These are phyloP conservation scores for Aspergillus sp. DNA, from an alignment of 2,329 filamentous ascomycete genomes.

Conservation along the genomic window DNA sequence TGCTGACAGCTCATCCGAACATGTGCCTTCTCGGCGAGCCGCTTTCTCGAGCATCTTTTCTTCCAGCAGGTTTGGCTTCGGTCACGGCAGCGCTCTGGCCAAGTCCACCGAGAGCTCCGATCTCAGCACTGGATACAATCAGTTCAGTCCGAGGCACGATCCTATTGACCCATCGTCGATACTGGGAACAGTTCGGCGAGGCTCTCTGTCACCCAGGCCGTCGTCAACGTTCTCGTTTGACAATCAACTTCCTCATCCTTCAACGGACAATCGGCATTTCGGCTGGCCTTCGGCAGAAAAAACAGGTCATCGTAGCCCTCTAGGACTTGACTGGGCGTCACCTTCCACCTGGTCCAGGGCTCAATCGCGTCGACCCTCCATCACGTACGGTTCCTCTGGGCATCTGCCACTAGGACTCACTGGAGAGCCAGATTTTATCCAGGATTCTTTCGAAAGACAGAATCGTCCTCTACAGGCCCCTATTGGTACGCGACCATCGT, in stretches of 20 bases:
- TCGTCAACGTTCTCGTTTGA: conserved; percentile 54
- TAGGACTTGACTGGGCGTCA: conserved; percentile 51
- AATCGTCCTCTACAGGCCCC: conserved; percentile 55
- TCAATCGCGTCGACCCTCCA: conserved; percentile 74
- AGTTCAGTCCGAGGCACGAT: conserved; percentile 43
- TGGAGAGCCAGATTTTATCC: conserved; percentile 45
- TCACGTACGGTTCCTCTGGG: conserved; percentile 70
- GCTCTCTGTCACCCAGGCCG: conserved; percentile 42
- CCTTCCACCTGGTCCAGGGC: conserved; percentile 65
- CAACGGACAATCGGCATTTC: conserved; percentile 72
- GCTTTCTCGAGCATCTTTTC: conserved; percentile 42
- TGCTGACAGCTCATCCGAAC: conserved; percentile 38
- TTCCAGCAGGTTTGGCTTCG: conserved; percentile 33
- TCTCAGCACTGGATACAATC: conserved; percentile 38
- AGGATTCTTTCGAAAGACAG: conserved; percentile 44
- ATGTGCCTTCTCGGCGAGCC: conserved; percentile 33
- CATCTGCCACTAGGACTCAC: conserved; percentile 53
- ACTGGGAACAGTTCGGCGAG: conserved; percentile 37
- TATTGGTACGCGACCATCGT: conserved; percentile 74
- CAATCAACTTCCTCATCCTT: conserved; percentile 63
- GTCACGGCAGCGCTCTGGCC: conserved; percentile 23
- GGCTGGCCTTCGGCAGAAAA: conserved; percentile 59
- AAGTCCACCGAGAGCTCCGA: conserved; percentile 31
- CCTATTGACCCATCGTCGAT: conserved; percentile 43
- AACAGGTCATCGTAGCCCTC: conserved; percentile 49